Evolutionary conservation across 2,329 filamentous ascomycete genomes (phyloP), one percentile per base, ranked within the genome.

Genomic region (Colletotrichum viniferum): DNA sequence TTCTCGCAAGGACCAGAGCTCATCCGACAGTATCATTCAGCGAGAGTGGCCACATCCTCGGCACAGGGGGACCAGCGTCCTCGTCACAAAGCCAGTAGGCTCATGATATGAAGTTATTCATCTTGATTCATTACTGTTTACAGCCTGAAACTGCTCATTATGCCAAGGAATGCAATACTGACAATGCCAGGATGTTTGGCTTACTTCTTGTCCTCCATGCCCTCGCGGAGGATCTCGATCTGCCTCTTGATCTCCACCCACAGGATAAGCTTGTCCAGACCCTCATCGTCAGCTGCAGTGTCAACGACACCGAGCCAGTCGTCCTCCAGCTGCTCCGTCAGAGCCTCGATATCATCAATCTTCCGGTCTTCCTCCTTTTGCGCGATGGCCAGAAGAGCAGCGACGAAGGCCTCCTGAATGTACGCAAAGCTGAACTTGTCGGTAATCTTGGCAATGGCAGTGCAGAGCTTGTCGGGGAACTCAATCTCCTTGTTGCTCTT

Each of bases 321-420:
- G 48, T 88, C 85, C 58, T 79, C 80, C 70, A 83, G 43, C 48
- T 82, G 81, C 65, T 81, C 77, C 48, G 78, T 83, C 67, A 78
- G 69, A 7, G 77, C 77, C 28, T 83, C 83, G 7, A 85, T 82
- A 36, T 69, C 78, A 67, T 60, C 69, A 48, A 73, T 76, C 71
- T 72, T 71, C 43, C 43, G 43, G 21, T 55, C 76, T 64, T 3
- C 77, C 76, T 30, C 65, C 24, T 63, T 71, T 5, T 84, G 84
- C 0, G 91, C 92, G 73, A 94, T 90, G 4, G 89, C 88, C 30
- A 94, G 84, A 69, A 94, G 80, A 4, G 90, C 88, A 1, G 91
- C 91, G 1, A 94, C 90, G 80, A 94, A 94, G 0, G 91, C 92
- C 81, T 94, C 92, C 80, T 94, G 92, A 82, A 94, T 89, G 79